A percentile compares a stretch with the other conserved stretches of the same genome.
These are phyloP conservation scores for Wickerhamomyces sydowiorum DNA, from an alignment of 805 yeast species.

Conservation along the genomic window DNA sequence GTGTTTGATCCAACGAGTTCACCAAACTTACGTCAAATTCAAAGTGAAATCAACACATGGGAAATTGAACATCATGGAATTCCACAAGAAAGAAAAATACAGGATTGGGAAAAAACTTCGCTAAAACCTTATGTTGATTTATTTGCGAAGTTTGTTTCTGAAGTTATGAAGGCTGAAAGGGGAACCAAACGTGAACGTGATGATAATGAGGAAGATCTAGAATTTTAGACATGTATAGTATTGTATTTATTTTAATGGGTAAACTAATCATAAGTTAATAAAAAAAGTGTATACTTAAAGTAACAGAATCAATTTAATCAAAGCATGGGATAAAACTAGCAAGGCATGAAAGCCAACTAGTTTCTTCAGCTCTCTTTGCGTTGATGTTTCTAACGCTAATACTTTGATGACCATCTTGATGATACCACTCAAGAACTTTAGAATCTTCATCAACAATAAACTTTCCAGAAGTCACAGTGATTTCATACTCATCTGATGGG, in stretches of 20 bases:
- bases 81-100: constrained; percentile 12
- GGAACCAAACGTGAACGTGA: constrained; percentile 37
- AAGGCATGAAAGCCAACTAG: constrained; percentile 4
- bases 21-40: constrained; percentile 65
- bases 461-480: constrained; percentile 50
- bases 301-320: neutral
- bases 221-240: constrained; percentile 5
- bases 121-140: constrained; percentile 65
- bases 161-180: constrained; percentile 49
- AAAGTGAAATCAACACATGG: constrained; percentile 55
- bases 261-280: neutral
- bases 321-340: constrained; percentile 7
- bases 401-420: constrained; percentile 36
- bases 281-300: neutral
- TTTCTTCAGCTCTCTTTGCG: constrained; percentile 1
- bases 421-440: constrained; percentile 70
- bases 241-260: neutral
- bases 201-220: constrained; percentile 18
- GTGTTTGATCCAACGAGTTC: constrained; percentile 76
- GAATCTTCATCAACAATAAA: constrained; percentile 44
- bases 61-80: constrained; percentile 24
- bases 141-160: constrained; percentile 58
- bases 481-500: constrained; percentile 39
- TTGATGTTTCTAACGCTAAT: constrained; percentile 7
- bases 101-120: constrained; percentile 58